Conservation (phyloP, 225 moss, liverwort and hornwort genomes). For the Sphagnum contortum region DNA sequence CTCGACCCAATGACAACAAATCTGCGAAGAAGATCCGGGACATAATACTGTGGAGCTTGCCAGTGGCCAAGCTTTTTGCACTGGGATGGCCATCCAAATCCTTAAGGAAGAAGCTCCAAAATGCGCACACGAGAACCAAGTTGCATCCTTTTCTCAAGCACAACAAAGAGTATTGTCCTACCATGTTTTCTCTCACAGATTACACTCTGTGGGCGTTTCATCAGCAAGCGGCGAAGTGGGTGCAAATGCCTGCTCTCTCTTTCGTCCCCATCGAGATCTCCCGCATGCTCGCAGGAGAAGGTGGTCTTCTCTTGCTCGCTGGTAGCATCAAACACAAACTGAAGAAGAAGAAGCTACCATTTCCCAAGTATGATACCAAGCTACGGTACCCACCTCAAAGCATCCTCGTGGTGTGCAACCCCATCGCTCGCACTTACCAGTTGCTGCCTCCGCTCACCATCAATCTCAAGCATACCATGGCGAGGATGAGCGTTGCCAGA, state of each 20-base stretch:
- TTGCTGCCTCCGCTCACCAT: slow-evolving; percentile 22
- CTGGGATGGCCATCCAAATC: slow-evolving; percentile 14
- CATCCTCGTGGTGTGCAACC: slow-evolving; percentile 33
- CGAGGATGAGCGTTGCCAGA: slow-evolving; percentile 14
- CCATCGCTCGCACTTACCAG: slow-evolving; percentile 20
- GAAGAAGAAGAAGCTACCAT: no score
- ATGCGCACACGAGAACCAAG: slow-evolving; percentile 12
- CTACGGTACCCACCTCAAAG: slow-evolving; percentile 18
- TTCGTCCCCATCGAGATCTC: slow-evolving; percentile 25
- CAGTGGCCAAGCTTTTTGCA: slow-evolving; percentile 30
- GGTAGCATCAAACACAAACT: slow-evolving; percentile 18
- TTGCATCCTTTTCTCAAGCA: slow-evolving; percentile 19
- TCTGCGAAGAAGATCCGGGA: slow-evolving; percentile 25
- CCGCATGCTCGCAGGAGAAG: slow-evolving; percentile 37
- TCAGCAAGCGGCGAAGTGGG: slow-evolving; percentile 14
- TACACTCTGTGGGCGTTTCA: slow-evolving; percentile 22
- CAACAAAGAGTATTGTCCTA: slow-evolving; percentile 48
- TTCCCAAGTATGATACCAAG: no score
- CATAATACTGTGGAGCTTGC: slow-evolving; percentile 26
- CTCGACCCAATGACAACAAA: slow-evolving; percentile 4
- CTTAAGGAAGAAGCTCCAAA: slow-evolving; percentile 21
- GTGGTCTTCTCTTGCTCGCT: slow-evolving; percentile 30
- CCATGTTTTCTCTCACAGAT: slow-evolving; percentile 13
- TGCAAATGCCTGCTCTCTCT: slow-evolving; percentile 14
- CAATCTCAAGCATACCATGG: slow-evolving; percentile 6